phyloP scores from a whole-genome alignment of 139 green algal genomes.

The Tetratostichococcus sp. region DNA sequence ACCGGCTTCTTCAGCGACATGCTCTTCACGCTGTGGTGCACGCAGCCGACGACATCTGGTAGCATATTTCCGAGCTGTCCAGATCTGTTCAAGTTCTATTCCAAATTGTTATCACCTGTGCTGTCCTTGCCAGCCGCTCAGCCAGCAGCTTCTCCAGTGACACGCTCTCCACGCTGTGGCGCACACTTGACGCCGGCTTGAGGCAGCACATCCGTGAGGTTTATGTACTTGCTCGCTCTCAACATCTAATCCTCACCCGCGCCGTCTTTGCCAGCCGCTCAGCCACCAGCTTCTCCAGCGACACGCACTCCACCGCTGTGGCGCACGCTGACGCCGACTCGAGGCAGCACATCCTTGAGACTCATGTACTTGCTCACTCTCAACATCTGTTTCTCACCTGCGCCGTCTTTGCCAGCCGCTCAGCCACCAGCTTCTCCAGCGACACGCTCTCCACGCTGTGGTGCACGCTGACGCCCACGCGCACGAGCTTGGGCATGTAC shows the following conservation, averaged over 20 bases:
- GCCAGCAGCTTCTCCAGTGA: conserved; percentile 62
- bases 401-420: conserved; percentile 21
- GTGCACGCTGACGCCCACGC: conserved; percentile 72
- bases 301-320: conserved; percentile 62
- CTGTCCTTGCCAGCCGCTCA: conserved; percentile 32
- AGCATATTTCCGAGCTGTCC: no score
- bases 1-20: conserved; percentile 67
- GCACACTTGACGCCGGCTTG: conserved; percentile 65
- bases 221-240: no score
- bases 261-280: conserved; percentile 21
- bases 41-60: conserved; percentile 67
- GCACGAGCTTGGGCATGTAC: conserved; percentile 64
- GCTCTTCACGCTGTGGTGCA: conserved; percentile 66
- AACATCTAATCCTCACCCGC: no score
- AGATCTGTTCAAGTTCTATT: no score
- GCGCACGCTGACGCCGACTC: conserved; percentile 69
- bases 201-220: no score
- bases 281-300: conserved; percentile 61
- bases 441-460: conserved; percentile 61
- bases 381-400: no score
- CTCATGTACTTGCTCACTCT: no score
- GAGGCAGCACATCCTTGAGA: no score
- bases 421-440: conserved; percentile 61
- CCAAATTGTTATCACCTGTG: no score
- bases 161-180: conserved; percentile 67